These are phyloP conservation scores for Diaporthe vaccinii DNA, from an alignment of 2,329 filamentous ascomycete species.

Conservation along the genomic window DNA sequence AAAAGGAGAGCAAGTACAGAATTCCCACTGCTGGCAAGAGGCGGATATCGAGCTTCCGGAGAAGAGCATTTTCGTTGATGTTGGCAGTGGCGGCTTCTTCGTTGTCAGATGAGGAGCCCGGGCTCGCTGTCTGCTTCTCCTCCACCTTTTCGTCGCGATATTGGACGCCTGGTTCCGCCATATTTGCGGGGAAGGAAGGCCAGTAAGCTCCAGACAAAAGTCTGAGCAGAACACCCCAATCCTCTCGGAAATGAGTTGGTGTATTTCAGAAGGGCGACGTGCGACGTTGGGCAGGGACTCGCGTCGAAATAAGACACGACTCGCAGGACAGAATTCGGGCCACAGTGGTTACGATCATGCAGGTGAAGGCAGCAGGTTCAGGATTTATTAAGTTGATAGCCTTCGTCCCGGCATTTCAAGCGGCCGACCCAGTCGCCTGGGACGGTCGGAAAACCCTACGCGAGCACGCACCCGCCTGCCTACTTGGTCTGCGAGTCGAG, in stretches of 20 bases:
- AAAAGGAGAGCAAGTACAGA: slow-evolving; percentile 68
- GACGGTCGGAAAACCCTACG: background rate
- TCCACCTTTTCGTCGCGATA: slow-evolving; percentile 31
- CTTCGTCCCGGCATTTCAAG: background rate
- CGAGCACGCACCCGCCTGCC: background rate
- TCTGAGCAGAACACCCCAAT: background rate
- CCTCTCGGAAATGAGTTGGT: background rate
- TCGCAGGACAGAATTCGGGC: background rate
- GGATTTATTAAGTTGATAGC: slow-evolving; percentile 4
- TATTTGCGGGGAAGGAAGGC: background rate
- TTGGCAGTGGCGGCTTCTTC: slow-evolving; percentile 29
- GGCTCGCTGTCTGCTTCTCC: slow-evolving; percentile 17
- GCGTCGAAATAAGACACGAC: background rate
- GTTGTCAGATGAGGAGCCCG: slow-evolving; percentile 24
- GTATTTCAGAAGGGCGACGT: background rate
- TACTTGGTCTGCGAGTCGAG: background rate
- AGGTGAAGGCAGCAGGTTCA: background rate
- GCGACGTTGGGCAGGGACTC: background rate
- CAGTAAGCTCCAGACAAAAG: too few species aligned
- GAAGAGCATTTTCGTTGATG: slow-evolving; percentile 68
- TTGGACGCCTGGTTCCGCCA: slow-evolving; percentile 30
- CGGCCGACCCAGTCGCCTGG: slow-evolving; percentile 6
- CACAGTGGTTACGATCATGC: background rate
- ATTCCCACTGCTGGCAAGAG: slow-evolving; percentile 68
- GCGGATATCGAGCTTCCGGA: slow-evolving; percentile 68